A percentile compares a stretch with the other conserved stretches of the same genome.
These are phyloP conservation scores for Jaminaea rosea DNA, from an alignment of 1,284 basidiomycete genomes.

Conservation along the genomic window DNA sequence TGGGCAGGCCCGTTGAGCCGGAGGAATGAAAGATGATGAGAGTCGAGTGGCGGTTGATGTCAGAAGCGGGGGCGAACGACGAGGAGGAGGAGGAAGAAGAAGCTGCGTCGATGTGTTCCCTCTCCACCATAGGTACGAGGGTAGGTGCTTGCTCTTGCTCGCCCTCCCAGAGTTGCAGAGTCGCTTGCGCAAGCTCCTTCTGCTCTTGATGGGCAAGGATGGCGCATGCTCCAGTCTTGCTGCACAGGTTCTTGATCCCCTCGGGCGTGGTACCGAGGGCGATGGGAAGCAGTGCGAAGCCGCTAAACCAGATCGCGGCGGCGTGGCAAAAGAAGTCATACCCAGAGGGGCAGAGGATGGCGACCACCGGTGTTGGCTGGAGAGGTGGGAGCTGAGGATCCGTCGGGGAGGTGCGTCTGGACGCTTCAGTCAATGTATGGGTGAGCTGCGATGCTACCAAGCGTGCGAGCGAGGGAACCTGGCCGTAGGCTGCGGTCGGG, in stretches of 20 bases:
- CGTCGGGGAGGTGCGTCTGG: background rate
- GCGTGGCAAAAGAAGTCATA: slow-evolving; percentile 48
- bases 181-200: slow-evolving; percentile 44
- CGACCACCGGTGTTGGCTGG: slow-evolving; percentile 25
- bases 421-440: background rate
- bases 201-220: slow-evolving; percentile 51
- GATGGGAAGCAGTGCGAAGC: slow-evolving; percentile 48
- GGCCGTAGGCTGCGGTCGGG: slow-evolving; percentile 4
- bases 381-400: background rate
- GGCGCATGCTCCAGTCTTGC: slow-evolving; percentile 51
- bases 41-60: slow-evolving; percentile 42
- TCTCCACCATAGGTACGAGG: background rate
- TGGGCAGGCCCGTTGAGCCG: slow-evolving; percentile 55
- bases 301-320: slow-evolving; percentile 47
- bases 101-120: background rate
- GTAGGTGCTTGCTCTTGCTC: background rate
- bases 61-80: no score
- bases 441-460: slow-evolving; percentile 9
- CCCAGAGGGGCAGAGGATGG: slow-evolving; percentile 48
- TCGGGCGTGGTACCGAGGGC: slow-evolving; percentile 54
- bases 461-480: slow-evolving; percentile 3
- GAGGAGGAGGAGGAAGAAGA: no score
- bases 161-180: slow-evolving; percentile 1
- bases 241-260: slow-evolving; percentile 56
- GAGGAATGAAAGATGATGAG: slow-evolving; percentile 58